Conservation (phyloP, 177 flowering plant genomes). For the Tripterygium wilfordii region DNA sequence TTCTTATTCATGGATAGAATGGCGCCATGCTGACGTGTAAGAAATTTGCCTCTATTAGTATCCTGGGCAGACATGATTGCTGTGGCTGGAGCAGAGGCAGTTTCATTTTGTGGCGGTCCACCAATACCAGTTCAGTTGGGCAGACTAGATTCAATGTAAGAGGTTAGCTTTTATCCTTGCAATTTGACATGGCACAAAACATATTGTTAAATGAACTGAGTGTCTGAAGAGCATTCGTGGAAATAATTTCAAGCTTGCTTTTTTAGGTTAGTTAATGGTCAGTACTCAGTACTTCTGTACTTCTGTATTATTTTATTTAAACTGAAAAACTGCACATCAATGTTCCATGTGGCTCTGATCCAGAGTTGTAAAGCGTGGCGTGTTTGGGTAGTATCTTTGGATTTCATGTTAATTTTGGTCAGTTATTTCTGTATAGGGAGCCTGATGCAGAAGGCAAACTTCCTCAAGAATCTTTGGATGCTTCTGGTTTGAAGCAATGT, state of each 20-base stretch:
- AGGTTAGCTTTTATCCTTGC: neutral
- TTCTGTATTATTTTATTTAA: too few relatives aligned
- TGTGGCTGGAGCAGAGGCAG: constrained; percentile 90
- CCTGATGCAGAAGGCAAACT: constrained; percentile 90
- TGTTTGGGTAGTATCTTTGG: too few relatives aligned
- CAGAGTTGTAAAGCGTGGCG: too few relatives aligned
- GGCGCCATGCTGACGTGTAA: constrained; percentile 8
- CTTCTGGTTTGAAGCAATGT: constrained; percentile 60
- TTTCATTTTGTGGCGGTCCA: constrained; percentile 87
- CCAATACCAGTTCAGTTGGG: constrained; percentile 64
- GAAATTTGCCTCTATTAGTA: constrained; percentile 29
- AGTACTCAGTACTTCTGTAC: too few relatives aligned
- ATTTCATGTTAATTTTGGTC: too few relatives aligned
- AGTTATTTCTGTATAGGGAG: constrained; percentile 39
- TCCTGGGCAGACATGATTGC: constrained; percentile 97
- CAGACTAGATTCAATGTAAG: constrained; percentile 74
- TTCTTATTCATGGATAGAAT: neutral
- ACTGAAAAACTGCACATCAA: too few relatives aligned
- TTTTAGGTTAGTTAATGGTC: too few relatives aligned
- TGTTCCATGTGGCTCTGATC: too few relatives aligned
- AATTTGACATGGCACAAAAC: neutral
- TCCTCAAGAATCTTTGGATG: constrained; percentile 79
- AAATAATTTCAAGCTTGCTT: too few relatives aligned
- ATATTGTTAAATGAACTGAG: too few relatives aligned
- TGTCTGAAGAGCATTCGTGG: too few relatives aligned